Percentiles rank a stretch among this genome's conserved stretches.
Conservation (phyloP, 2,329 filamentous ascomycete species). For the Trichoderma arundinaceum region DNA sequence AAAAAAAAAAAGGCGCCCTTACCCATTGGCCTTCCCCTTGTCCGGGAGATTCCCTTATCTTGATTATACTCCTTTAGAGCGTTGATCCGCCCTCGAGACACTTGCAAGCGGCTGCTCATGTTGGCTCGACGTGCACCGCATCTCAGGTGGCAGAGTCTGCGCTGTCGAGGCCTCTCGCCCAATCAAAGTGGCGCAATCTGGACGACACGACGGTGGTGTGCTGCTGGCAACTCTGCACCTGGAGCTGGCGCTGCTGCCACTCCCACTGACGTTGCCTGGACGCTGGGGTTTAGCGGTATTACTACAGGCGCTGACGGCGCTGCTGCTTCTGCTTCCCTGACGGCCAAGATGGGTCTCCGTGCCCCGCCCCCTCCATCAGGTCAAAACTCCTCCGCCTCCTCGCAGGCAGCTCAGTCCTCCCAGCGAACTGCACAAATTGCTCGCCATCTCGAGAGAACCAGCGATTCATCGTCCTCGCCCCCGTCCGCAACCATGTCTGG, state of each 20-base stretch:
- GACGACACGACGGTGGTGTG: constrained; percentile 17
- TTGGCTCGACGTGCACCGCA: constrained; percentile 15
- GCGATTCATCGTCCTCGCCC: constrained; percentile 34
- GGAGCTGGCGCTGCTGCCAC: background rate
- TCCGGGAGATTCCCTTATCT: background rate
- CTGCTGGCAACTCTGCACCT: background rate
- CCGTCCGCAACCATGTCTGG: constrained; percentile 56
- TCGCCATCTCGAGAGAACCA: constrained; percentile 51
- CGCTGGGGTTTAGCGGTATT: too few relatives aligned
- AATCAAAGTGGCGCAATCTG: constrained; percentile 29
- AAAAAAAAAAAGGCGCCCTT: constrained; percentile 6
- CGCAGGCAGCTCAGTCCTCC: constrained; percentile 51
- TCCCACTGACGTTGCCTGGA: background rate
- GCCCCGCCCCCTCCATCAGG: constrained; percentile 49
- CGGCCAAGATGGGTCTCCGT: constrained; percentile 39
- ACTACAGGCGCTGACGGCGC: background rate
- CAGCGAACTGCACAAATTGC: constrained; percentile 60
- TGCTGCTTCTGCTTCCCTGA: constrained; percentile 3
- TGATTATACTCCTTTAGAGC: background rate
- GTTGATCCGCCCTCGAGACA: background rate
- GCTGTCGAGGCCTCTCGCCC: constrained; percentile 25
- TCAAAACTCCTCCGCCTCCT: constrained; percentile 36
- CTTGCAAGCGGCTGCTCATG: background rate
- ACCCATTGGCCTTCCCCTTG: background rate
- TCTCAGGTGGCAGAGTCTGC: constrained; percentile 32